A percentile compares a stretch with the other conserved stretches of the same genome.
These are phyloP conservation scores for Quercus variabilis DNA, from an alignment of 306 rosid species.

Conservation along the genomic window DNA sequence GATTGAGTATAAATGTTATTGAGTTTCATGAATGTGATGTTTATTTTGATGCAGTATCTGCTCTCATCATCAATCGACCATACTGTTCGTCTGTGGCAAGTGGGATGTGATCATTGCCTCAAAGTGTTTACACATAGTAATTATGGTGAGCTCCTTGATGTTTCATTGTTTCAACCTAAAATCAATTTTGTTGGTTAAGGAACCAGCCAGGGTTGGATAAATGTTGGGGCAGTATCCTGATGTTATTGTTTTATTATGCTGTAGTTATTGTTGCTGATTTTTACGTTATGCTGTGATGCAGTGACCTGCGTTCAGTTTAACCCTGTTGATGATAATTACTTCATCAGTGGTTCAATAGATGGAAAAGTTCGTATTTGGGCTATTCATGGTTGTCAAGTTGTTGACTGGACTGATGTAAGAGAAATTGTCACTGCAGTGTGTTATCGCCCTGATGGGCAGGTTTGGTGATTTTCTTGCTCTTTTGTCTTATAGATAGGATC, in stretches of 20 bases:
- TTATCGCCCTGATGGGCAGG: slow-evolving; percentile 95
- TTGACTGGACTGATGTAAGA: slow-evolving; percentile 72
- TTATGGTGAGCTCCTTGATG: slow-evolving; percentile 56
- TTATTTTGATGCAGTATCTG: slow-evolving; percentile 57
- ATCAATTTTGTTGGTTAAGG: slow-evolving; percentile 12
- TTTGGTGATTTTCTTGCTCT: slow-evolving; percentile 26
- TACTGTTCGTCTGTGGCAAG: slow-evolving; percentile 89
- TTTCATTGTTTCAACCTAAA: neutral
- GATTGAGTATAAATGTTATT: neutral
- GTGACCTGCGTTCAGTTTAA: slow-evolving; percentile 93
- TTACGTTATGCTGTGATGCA: slow-evolving; percentile 30
- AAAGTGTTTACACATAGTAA: slow-evolving; percentile 83
- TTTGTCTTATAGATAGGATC: slow-evolving; percentile 16
- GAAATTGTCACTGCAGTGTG: slow-evolving; percentile 90
- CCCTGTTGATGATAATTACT: slow-evolving; percentile 83
- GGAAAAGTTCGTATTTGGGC: slow-evolving; percentile 98
- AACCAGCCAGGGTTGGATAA: slow-evolving; percentile 7
- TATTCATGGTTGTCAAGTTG: slow-evolving; percentile 69
- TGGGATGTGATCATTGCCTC: slow-evolving; percentile 65
- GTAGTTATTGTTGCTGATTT: slow-evolving; percentile 8
- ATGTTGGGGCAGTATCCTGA: neutral
- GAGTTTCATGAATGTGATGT: neutral
- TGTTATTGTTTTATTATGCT: slow-evolving; percentile 8
- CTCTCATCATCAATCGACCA: slow-evolving; percentile 86
- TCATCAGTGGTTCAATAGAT: slow-evolving; percentile 96